These are phyloP conservation scores for Neurospora africana DNA, from an alignment of 495 filamentous ascomycete genomes.

Conservation along the genomic window DNA sequence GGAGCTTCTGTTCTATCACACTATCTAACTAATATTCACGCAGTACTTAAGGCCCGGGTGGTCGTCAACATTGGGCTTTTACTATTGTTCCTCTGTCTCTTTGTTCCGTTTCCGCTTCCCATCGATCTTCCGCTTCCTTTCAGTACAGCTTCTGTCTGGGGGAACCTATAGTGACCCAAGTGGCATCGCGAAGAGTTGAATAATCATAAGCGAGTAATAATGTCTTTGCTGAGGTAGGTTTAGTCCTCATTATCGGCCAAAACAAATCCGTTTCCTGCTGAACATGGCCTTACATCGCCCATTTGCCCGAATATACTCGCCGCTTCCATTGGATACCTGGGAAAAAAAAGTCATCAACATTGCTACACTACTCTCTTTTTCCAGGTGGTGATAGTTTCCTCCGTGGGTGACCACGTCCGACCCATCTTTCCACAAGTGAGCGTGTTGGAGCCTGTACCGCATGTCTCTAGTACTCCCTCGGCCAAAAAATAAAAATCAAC, in stretches of 20 bases:
- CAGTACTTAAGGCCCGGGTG: not conserved
- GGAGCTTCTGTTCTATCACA: not conserved
- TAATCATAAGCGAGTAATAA: not conserved
- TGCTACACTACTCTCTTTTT: not conserved
- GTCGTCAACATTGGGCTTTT: not conserved
- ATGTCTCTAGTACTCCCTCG: not conserved
- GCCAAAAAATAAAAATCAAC: not conserved
- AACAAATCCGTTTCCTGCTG: not conserved
- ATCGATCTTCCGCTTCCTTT: not conserved
- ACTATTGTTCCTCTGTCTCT: not conserved
- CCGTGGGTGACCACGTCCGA: not conserved
- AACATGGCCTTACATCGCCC: not conserved
- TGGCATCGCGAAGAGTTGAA: not conserved
- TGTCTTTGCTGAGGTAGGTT: not conserved
- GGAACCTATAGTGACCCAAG: not conserved
- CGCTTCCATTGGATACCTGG: too few relatives aligned
- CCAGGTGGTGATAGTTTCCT: not conserved
- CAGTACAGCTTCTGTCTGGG: not conserved
- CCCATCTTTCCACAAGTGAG: not conserved
- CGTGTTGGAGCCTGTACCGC: not conserved
- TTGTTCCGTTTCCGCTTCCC: not conserved
- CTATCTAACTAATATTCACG: not conserved
- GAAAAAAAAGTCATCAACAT: too few relatives aligned
- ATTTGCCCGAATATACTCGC: not conserved
- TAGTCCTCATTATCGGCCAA: not conserved